Conservation (phyloP, 352 stramenopile species). For the Pythium myriotylum region DNA sequence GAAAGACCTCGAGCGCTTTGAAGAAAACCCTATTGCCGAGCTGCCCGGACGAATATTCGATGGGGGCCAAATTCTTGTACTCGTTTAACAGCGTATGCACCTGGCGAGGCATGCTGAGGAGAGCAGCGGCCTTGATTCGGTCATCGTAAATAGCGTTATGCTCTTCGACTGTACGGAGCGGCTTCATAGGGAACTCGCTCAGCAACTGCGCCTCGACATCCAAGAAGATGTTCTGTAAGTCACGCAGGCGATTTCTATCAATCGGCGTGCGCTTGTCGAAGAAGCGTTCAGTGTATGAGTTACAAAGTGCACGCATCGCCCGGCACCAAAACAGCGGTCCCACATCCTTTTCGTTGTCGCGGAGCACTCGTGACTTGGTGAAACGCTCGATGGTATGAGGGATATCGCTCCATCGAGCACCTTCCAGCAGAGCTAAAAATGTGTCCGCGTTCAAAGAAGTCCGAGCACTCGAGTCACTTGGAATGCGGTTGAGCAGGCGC, state of each 20-base stretch:
- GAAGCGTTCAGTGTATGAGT: conserved; percentile 67
- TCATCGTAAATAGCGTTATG: conserved; percentile 61
- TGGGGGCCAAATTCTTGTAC: conserved; percentile 44
- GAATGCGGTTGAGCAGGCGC: conserved; percentile 48
- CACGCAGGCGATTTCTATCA: conserved; percentile 39
- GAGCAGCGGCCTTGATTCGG: conserved; percentile 62
- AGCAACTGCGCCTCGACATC: conserved; percentile 64
- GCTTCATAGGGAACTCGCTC: conserved; percentile 45
- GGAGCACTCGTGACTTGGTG: conserved; percentile 47
- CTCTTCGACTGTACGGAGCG: conserved; percentile 40
- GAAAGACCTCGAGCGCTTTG: conserved; percentile 30
- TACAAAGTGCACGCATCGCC: conserved; percentile 60
- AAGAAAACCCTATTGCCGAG: conserved; percentile 23
- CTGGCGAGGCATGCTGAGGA: conserved; percentile 44
- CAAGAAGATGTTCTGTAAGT: conserved; percentile 58
- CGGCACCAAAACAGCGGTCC: conserved; percentile 48
- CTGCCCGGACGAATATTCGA: not conserved
- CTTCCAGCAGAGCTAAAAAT: conserved; percentile 61
- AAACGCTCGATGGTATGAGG: conserved; percentile 62
- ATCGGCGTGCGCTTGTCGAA: conserved; percentile 45
- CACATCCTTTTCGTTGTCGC: conserved; percentile 4
- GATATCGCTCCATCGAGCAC: conserved; percentile 70
- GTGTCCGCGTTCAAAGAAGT: conserved; percentile 52
- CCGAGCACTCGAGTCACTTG: conserved; percentile 52
- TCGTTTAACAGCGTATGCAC: conserved; percentile 62